Percentiles rank a stretch among this genome's conserved stretches.
Evolutionary conservation across 352 stramenopile genomes (phyloP).

Genomic region (Hyaloperonospora brassicae): DNA sequence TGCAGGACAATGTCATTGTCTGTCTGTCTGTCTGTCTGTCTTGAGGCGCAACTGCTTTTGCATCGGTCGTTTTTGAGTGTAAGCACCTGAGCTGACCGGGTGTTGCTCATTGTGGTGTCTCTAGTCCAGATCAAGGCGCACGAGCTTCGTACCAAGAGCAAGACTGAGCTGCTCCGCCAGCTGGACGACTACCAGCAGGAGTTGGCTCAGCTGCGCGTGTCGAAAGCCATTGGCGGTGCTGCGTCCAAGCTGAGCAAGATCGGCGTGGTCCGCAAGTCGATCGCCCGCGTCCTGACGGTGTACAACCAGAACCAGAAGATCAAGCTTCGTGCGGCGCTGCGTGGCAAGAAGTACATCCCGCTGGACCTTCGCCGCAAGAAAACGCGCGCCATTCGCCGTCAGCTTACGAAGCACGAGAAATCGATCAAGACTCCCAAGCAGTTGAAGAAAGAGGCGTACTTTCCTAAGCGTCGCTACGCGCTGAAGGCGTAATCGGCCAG

Average conservation of each 20-base stretch:
- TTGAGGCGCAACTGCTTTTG: neutral
- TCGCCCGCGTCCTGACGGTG: constrained; percentile 98
- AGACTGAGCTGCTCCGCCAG: constrained; percentile 97
- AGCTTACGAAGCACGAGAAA: constrained; percentile 93
- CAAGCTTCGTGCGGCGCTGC: constrained; percentile 91
- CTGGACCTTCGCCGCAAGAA: constrained; percentile 98
- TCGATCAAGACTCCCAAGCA: constrained; percentile 90
- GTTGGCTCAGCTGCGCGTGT: constrained; percentile 94
- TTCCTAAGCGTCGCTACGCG: constrained; percentile 93
- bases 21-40: neutral
- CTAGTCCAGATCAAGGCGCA: constrained; percentile 94
- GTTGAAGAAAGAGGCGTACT: constrained; percentile 94
- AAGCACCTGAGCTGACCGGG: constrained; percentile 14
- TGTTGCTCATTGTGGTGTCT: constrained; percentile 18
- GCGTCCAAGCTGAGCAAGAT: constrained; percentile 99
- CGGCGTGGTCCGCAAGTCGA: constrained; percentile 97
- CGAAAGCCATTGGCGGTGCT: constrained; percentile 97
- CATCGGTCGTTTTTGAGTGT: neutral
- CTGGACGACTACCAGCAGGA: constrained; percentile 98
- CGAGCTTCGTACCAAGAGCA: constrained; percentile 95
- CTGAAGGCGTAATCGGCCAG: constrained; percentile 92
- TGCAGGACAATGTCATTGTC: too few species aligned
- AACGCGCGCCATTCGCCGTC: constrained; percentile 96
- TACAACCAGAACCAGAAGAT: constrained; percentile 99
- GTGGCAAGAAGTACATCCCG: constrained; percentile 94